These are phyloP conservation scores for Neurospora sp. DNA, from an alignment of 2,329 filamentous ascomycete genomes.

Conservation along the genomic window DNA sequence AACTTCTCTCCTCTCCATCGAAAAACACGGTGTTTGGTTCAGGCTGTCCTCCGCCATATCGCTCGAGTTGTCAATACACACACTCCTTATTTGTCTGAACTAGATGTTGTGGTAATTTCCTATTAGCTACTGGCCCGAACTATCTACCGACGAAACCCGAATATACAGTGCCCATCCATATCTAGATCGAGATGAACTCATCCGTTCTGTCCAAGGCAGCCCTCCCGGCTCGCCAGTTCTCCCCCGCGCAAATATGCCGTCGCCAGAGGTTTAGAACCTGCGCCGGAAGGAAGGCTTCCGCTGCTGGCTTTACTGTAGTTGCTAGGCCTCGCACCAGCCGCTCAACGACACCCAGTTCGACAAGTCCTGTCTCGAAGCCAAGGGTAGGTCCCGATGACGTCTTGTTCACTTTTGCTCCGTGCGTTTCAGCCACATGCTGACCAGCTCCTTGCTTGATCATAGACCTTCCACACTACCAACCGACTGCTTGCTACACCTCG, in stretches of 20 bases:
- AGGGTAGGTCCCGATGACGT: conserved; percentile 1
- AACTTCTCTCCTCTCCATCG: background rate
- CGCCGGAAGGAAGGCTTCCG: conserved; percentile 11
- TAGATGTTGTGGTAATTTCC: background rate
- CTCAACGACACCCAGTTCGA: conserved; percentile 1
- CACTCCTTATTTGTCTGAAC: background rate
- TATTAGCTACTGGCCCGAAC: background rate
- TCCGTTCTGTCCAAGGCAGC: conserved; percentile 25
- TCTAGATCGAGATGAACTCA: conserved; percentile 22
- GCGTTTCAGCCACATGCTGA: background rate
- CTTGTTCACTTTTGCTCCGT: background rate
- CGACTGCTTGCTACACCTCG: conserved; percentile 41
- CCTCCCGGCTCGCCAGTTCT: conserved; percentile 22
- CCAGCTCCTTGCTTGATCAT: background rate
- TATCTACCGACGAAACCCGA: background rate
- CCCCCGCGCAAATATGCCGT: conserved; percentile 23
- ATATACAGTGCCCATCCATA: background rate
- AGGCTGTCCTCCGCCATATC: background rate
- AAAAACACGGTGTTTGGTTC: background rate
- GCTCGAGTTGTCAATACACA: background rate
- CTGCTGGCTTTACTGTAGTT: conserved; percentile 14
- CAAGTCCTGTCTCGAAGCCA: conserved; percentile 3
- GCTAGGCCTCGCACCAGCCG: conserved; percentile 8
- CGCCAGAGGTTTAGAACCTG: conserved; percentile 17
- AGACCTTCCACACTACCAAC: conserved; percentile 54